Base-by-base conservation (phyloP, 1,139 yeast genomes). In the Blastobotrys buckinghamii region DNA sequence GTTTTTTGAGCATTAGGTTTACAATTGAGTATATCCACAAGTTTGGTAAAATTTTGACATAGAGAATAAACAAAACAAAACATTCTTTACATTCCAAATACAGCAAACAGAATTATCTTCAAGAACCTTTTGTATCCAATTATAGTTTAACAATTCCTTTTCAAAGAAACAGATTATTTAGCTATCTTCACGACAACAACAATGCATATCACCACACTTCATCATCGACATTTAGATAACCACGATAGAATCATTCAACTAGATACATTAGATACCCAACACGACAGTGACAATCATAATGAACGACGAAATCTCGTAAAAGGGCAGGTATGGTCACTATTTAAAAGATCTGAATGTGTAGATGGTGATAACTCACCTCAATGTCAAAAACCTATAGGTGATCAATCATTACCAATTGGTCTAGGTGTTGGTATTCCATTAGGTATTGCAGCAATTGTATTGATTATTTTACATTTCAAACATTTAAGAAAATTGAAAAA, bases 371-470 rank as follows among this genome's bases (percentile, higher is more conserved):
- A 55, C 33, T 51, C 59, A 3, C 52, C 56, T 17, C 48, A 43
- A 41, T 65, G 69, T 48, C 57, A 60, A 47, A 57, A 54, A 41
- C 68, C 69, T 13, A 57, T 48, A 17, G 55, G 59, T 24, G 52
- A 57, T 39, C 57, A 62, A 44, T 66, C 60, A 1, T 55, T 70
- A 16, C 69, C 72, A 10, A 66, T 70, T 45, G 72, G 64, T 5
- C 60, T 70, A 4, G 74, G 72, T 12, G 66, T 70, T 12, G 70
- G 69, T 6, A 60, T 70, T 30, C 74, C 74, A 6, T 49, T 65
- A 13, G 50, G 55, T 2, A 44, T 63, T n/a, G 70, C 72, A 16
- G 41, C 65, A 13, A 22, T 59, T 19, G 56, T 66, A 16, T 49
- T 69, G 32, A 39, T 59, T n/a, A 57, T 60, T 53, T 54, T 71